Conservation (phyloP, 345 rosid genomes). For the Eucalyptus regnans region DNA sequence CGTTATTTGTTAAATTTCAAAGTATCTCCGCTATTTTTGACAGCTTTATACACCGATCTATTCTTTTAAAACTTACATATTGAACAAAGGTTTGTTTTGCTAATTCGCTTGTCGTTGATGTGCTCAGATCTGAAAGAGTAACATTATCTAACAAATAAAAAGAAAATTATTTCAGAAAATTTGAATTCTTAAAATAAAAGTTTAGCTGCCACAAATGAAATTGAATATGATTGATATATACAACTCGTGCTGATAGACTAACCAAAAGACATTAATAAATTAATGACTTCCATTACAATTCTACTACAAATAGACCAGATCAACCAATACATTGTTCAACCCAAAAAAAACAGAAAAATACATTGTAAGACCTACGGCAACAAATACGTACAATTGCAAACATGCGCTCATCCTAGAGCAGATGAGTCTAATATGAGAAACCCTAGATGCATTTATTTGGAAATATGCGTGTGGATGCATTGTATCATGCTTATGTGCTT, state of each 20-base stretch:
- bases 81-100: background rate
- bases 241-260: background rate
- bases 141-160: background rate
- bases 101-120: background rate
- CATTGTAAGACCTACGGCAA: too few species aligned
- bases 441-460: too few species aligned
- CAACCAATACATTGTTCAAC: background rate
- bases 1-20: background rate
- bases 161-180: background rate
- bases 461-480: too few species aligned
- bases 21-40: background rate
- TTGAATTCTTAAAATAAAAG: background rate
- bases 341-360: too few species aligned
- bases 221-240: background rate
- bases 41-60: background rate
- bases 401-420: too few species aligned
- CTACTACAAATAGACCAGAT: background rate
- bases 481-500: too few species aligned
- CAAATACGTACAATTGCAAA: too few species aligned
- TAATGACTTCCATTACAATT: background rate
- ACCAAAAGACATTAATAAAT: background rate
- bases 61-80: background rate
- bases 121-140: background rate
- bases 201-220: background rate
- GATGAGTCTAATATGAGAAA: too few species aligned